These are phyloP conservation scores for Cercospora sojina DNA, from an alignment of 2,329 filamentous ascomycete genomes.

Conservation along the genomic window DNA sequence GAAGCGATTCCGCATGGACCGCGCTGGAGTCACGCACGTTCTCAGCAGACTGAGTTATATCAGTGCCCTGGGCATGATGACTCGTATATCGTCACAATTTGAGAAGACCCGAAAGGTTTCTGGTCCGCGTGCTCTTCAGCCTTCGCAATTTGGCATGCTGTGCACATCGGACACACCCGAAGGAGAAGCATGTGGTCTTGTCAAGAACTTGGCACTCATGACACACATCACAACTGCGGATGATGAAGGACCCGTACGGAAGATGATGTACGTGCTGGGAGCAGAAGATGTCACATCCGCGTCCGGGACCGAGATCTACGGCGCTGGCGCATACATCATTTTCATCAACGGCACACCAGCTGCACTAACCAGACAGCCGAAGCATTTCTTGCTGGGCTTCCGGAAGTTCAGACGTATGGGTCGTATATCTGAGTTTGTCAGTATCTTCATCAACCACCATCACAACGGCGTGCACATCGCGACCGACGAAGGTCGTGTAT, in stretches of 20 bases:
- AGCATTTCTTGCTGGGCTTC: constrained; percentile 81
- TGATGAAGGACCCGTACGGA: constrained; percentile 84
- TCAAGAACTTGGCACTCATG: constrained; percentile 98
- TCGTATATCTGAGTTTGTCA: constrained; percentile 91
- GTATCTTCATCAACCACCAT: constrained; percentile 29
- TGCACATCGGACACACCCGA: constrained; percentile 97
- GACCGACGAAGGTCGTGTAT: constrained; percentile 95
- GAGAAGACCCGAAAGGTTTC: constrained; percentile 97
- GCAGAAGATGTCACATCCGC: constrained; percentile 78
- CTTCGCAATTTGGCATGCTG: constrained; percentile 97
- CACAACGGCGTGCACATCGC: constrained; percentile 55
- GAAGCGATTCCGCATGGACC: constrained; percentile 98
- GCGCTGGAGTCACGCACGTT: constrained; percentile 94
- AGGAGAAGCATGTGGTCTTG: constrained; percentile 95
- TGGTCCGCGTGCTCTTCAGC: constrained; percentile 91
- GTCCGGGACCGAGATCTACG: constrained; percentile 83
- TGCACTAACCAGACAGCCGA: constrained; percentile 80
- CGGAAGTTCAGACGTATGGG: constrained; percentile 84
- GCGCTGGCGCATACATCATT: constrained; percentile 79
- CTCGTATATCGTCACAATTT: constrained; percentile 94
- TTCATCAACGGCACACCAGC: constrained; percentile 95
- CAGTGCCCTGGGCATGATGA: constrained; percentile 98
- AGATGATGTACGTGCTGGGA: constrained; percentile 82
- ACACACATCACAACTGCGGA: constrained; percentile 98
- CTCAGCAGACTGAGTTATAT: constrained; percentile 95